A percentile compares a stretch with the other conserved stretches of the same genome.
Evolutionary conservation across 345 rosid genomes (phyloP).

Genomic region (Eutrema yunnanense): DNA sequence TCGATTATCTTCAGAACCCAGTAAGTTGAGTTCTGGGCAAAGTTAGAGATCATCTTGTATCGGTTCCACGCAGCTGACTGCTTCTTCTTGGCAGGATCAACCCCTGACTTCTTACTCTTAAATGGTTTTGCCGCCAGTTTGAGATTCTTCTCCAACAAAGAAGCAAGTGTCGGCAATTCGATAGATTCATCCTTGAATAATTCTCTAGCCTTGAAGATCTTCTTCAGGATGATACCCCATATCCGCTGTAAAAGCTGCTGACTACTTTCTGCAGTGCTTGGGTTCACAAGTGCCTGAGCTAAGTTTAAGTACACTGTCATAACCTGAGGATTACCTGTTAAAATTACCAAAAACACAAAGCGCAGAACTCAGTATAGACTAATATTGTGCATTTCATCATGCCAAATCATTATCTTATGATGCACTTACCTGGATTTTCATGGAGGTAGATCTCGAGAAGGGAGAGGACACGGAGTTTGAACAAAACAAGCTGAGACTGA

Average conservation of each 20-base stretch:
- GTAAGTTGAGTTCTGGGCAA: slow-evolving; percentile 69
- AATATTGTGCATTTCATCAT: background rate
- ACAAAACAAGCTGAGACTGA: slow-evolving; percentile 85
- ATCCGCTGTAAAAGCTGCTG: slow-evolving; percentile 89
- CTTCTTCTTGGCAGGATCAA: slow-evolving; percentile 59
- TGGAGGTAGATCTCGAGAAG: slow-evolving; percentile 88
- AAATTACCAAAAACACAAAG: slow-evolving; percentile 10
- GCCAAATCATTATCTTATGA: background rate
- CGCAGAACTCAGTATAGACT: background rate
- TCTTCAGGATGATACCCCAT: slow-evolving; percentile 90
- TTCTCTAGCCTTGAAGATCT: slow-evolving; percentile 76
- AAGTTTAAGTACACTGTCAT: slow-evolving; percentile 73
- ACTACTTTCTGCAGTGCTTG: slow-evolving; percentile 67
- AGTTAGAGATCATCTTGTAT: slow-evolving; percentile 59
- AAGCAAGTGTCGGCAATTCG: slow-evolving; percentile 44
- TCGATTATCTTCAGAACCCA: slow-evolving; percentile 82
- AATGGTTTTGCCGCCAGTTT: slow-evolving; percentile 88
- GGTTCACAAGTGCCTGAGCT: slow-evolving; percentile 74
- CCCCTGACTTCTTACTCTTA: slow-evolving; percentile 67
- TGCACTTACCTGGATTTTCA: slow-evolving; percentile 73
- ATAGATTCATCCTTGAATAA: slow-evolving; percentile 55
- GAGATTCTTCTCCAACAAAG: slow-evolving; percentile 68
- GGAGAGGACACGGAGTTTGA: slow-evolving; percentile 90
- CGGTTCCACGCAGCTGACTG: slow-evolving; percentile 66
- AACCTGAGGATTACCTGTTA: slow-evolving; percentile 71